Evolutionary conservation across 805 yeast genomes (phyloP), one percentile per base, ranked within the genome.

Genomic region (Myxozyma udenii): DNA sequence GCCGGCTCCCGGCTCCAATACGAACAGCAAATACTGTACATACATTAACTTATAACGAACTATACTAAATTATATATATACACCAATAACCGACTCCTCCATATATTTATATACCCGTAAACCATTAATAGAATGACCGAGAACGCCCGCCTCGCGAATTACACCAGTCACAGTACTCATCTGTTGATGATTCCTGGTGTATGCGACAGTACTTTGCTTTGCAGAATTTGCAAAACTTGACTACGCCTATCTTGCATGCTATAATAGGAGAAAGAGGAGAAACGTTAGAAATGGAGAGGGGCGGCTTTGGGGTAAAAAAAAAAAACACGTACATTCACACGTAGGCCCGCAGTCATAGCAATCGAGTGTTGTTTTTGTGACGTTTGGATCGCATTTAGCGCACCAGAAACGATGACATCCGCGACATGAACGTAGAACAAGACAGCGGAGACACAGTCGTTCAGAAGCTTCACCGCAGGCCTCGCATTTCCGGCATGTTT

Each of bases 271-370:
- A 37, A 11, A 18, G 23, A 24, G 12, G 14, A 9, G 5, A 42
- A 14, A 25, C 7, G 30, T 12, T n/a, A 24, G 45, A 12, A 14
- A 6, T 0, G 6, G 22, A 26, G 0, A n/a, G n/a, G n/a, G n/a
- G n/a, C n/a, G n/a, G n/a, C n/a, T n/a, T n/a, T n/a, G n/a, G n/a
- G n/a, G n/a, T n/a, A n/a, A 25, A 14, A 19, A 5, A 33, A 9
- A 28, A 4, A 33, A 9, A 22, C 2, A 32, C 46, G 11, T 6
- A 45, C 54, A 46, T 3, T 44, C 51, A 38, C 60, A 55, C 4
- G 58, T 55, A 4, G 50, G 53, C 5, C 60, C 60, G 40, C 60
- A 55, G 45, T 55, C 60, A 30, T 55, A 55, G 55, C 60, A 55
- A 32, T 55, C 60, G 4, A 49, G 26, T n/a, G 26, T 41, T 7